Evolutionary conservation across 371 early-diverging fungal genomes (phyloP).

Genomic region (Batkoa obscura): DNA sequence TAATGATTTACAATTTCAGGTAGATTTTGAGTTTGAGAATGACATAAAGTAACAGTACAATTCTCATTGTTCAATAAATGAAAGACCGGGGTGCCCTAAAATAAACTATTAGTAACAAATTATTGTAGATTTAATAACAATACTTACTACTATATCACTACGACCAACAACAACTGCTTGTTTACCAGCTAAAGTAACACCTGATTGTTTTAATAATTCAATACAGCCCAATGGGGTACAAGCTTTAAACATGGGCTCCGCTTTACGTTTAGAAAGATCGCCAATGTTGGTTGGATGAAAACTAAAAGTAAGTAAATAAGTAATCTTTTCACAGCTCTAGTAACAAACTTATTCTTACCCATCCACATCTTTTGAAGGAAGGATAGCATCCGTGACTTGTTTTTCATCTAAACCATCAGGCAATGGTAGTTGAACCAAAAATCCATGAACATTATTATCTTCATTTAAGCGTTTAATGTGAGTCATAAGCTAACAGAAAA

Average conservation of each 20-base stretch:
- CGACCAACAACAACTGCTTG: constrained; percentile 80
- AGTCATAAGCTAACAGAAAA: constrained; percentile 19
- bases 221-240: constrained; percentile 90
- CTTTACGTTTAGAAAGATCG: constrained; percentile 54
- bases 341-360: constrained; percentile 31
- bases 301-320: constrained; percentile 17
- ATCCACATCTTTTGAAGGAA: constrained; percentile 81
- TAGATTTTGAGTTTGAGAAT: constrained; percentile 59
- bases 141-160: constrained; percentile 63
- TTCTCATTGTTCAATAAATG: constrained; percentile 51
- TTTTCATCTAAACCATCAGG: constrained; percentile 60
- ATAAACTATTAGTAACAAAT: neutral
- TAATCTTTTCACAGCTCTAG: neutral
- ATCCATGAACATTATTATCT: constrained; percentile 63
- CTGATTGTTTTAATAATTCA: constrained; percentile 49
- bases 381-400: constrained; percentile 61
- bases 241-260: constrained; percentile 60
- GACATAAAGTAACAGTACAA: constrained; percentile 85
- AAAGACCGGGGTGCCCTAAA: constrained; percentile 66
- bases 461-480: constrained; percentile 44
- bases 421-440: constrained; percentile 90
- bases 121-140: neutral
- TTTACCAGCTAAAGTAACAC: constrained; percentile 53
- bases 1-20: constrained; percentile 30
- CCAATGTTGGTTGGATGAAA: constrained; percentile 86